Conservation (phyloP, 495 filamentous ascomycete genomes). For the Aspergillus mulundensis region DNA sequence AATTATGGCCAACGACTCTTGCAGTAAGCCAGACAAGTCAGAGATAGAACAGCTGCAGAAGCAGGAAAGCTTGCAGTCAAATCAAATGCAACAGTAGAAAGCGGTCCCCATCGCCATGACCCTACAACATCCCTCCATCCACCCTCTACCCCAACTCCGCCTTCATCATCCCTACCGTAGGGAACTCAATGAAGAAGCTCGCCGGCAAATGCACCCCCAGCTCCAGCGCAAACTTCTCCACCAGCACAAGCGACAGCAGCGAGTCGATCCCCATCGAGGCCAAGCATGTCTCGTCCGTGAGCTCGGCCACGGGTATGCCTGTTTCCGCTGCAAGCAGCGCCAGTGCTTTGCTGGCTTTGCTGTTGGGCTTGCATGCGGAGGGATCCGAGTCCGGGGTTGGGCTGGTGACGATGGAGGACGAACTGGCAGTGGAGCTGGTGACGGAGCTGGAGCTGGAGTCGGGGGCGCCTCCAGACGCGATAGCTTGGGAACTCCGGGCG, state of each 20-base stretch:
- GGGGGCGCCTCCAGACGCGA: no score
- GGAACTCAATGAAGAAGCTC: constrained; percentile 36
- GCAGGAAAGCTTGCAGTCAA: no score
- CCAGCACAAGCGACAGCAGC: constrained; percentile 44
- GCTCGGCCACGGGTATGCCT: constrained; percentile 19
- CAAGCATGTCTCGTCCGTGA: constrained; percentile 33
- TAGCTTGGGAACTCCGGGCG: no score
- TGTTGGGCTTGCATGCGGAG: not conserved
- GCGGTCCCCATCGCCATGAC: no score
- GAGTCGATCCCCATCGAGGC: constrained; percentile 50
- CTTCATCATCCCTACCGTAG: constrained; percentile 32
- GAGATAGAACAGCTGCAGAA: no score
- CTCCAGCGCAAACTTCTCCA: constrained; percentile 27
- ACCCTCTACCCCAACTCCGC: no score
- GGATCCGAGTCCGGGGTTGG: not conserved
- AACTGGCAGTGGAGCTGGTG: not conserved
- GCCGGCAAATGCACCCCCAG: constrained; percentile 31
- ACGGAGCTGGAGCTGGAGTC: not conserved
- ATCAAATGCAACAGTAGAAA: no score
- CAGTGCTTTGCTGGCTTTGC: not conserved
- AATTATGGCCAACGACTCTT: no score
- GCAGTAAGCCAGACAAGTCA: no score
- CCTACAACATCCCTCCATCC: no score
- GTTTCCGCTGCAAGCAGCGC: constrained; percentile 23
- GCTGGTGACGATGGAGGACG: not conserved